Conservation (phyloP, 2,329 filamentous ascomycete species). For the Fusarium sp. region DNA sequence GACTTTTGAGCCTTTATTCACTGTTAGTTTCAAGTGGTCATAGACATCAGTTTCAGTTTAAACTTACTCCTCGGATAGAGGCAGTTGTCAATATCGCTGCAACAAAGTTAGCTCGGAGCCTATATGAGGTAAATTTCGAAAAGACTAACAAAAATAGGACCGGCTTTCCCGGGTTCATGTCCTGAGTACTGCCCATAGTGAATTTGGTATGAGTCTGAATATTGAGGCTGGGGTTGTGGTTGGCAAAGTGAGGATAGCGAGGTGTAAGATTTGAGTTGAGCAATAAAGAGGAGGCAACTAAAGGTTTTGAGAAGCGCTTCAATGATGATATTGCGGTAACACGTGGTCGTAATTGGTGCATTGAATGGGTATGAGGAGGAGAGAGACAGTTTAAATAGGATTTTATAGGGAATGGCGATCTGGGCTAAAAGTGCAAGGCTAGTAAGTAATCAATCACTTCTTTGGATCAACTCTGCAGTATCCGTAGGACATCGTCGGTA, state of each 20-base stretch:
- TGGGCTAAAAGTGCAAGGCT: slow-evolving; percentile 19
- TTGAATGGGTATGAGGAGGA: slow-evolving; percentile 30
- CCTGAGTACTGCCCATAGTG: slow-evolving; percentile 52
- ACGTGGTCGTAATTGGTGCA: slow-evolving; percentile 43
- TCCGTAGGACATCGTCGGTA: neutral
- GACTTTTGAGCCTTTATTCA: slow-evolving; percentile 74
- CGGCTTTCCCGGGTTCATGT: slow-evolving; percentile 50
- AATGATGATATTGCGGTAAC: slow-evolving; percentile 25
- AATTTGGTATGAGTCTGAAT: slow-evolving; percentile 15
- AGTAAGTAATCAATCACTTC: slow-evolving; percentile 13
- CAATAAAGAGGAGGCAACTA: slow-evolving; percentile 15
- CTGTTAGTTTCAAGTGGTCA: slow-evolving; percentile 14
- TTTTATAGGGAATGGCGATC: slow-evolving; percentile 21
- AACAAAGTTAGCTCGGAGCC: slow-evolving; percentile 17
- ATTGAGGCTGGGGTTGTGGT: slow-evolving; percentile 13
- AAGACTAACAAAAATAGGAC: slow-evolving; percentile 58
- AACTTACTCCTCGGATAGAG: slow-evolving; percentile 85
- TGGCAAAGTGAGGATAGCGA: slow-evolving; percentile 22
- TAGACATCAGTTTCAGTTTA: neutral
- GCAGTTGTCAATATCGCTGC: slow-evolving; percentile 99
- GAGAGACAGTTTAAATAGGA: slow-evolving; percentile 14
- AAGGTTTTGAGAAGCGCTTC: slow-evolving; percentile 30
- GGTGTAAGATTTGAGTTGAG: slow-evolving; percentile 27
- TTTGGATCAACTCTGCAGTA: slow-evolving; percentile 2
- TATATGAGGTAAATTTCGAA: neutral